Evolutionary conservation across 1,284 basidiomycete genomes (phyloP), one percentile per base, ranked within the genome.

Genomic region (Boletellus deceptivus): DNA sequence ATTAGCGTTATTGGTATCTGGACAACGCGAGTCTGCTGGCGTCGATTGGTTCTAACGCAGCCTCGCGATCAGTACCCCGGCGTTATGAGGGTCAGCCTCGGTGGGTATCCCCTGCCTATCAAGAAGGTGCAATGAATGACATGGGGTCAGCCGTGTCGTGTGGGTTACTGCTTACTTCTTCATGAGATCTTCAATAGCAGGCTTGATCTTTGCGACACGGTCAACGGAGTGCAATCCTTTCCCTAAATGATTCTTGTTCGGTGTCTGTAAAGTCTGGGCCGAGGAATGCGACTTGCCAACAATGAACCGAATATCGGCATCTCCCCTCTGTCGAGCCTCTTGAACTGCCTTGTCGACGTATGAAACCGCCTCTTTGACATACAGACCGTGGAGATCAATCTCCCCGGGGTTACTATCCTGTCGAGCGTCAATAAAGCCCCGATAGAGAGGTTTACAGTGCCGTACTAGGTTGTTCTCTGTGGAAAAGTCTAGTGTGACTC

Each of bases 161-260:
- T 22, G 37, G 11, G 3, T 14, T 9, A 31, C 35, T 10, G 66
- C 77, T 36, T 58, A 90, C 87, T 88, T 89, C 54, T 78, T 76
- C 83, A 95, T 91, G 50, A 98, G 73, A 44, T 90, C 85, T 67
- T 91, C 90, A 43, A 99, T 89, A 4, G 94, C 95, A 18, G 96
- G 96, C 65, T 91, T 95, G 67, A 98, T 82, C 72, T 97, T 97
- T 1, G 91, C 87, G 13, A 84, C 78, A 49, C 89, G 86, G 25
- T 83, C 80, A 43, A 79, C 72, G 24, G 92, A 95, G 69, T 99
- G 96, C 18, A 95, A 74, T 13, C 95, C 95, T 70, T 93, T 91
- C 7, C 85, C 84, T 75, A 14, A 20, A 42, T 16, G 25, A 50
- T 48, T 39, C 16, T 43, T 46, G 16, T 54, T 51, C 6, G 31